phyloP scores from a whole-genome alignment of 345 rosid genomes.

The Rhodamnia argentea region DNA sequence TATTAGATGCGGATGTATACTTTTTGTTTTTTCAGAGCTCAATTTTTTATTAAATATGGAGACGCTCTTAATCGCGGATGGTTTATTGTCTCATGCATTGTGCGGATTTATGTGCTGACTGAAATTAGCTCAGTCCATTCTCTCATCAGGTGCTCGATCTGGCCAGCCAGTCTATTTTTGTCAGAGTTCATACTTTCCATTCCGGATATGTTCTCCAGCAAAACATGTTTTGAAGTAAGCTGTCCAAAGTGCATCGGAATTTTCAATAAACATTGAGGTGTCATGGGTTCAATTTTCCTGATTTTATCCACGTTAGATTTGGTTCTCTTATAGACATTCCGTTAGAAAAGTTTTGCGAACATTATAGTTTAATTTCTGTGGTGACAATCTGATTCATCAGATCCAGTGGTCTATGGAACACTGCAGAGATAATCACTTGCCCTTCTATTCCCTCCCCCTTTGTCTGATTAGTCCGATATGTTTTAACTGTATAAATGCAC shows the following conservation, averaged over 20 bases:
- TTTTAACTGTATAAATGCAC: not conserved
- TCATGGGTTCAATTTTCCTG: not conserved
- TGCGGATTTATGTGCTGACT: not conserved
- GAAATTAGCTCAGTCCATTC: not conserved
- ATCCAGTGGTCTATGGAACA: not conserved
- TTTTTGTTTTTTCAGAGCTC: not conserved
- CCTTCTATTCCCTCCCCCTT: not conserved
- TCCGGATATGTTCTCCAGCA: slow-evolving; percentile 54
- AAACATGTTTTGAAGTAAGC: slow-evolving; percentile 78
- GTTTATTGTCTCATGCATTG: not conserved
- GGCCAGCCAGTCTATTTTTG: slow-evolving; percentile 81
- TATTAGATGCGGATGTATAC: not conserved
- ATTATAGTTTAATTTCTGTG: not conserved
- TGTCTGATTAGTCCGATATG: not conserved
- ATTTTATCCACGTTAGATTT: not conserved
- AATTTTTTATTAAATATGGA: not conserved
- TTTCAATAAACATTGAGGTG: not conserved
- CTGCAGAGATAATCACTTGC: not conserved
- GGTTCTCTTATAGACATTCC: not conserved
- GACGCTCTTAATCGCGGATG: not conserved
- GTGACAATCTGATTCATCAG: not conserved
- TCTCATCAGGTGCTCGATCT: slow-evolving; percentile 63
- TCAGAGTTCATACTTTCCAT: slow-evolving; percentile 71
- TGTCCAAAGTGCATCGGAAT: not conserved
- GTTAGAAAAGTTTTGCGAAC: not conserved